Conservation (phyloP, 768 basidiomycete species). For the Boletus huronensis region DNA sequence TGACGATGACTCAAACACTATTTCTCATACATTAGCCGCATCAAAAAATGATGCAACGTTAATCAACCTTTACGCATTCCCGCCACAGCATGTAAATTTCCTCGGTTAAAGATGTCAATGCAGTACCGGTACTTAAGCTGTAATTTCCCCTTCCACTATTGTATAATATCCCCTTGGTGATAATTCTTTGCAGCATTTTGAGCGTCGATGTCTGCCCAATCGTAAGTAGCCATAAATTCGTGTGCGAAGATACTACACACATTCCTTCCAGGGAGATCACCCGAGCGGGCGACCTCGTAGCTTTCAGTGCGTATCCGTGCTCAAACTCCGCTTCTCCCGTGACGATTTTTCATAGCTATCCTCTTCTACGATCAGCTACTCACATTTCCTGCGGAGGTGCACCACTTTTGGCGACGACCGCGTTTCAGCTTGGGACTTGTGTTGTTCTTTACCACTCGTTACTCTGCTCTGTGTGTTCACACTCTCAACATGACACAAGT, state of each 20-base stretch:
- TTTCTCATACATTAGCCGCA: no score
- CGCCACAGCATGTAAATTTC: no score
- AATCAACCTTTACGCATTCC: no score
- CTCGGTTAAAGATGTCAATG: background rate
- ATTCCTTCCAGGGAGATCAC: background rate
- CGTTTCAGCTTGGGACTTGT: slow-evolving; percentile 32
- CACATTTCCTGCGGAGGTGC: slow-evolving; percentile 42
- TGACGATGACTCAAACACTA: no score
- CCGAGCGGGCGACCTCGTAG: background rate
- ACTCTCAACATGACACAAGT: slow-evolving; percentile 35
- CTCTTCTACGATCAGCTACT: slow-evolving; percentile 45
- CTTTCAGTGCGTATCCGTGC: slow-evolving; percentile 4
- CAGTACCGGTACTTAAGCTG: background rate
- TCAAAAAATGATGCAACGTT: no score
- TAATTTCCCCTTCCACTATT: background rate
- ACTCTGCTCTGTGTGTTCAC: slow-evolving; percentile 37
- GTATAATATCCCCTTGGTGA: background rate
- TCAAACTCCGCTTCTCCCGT: background rate
- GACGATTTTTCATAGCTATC: slow-evolving; percentile 17
- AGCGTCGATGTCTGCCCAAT: background rate
- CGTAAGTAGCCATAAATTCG: background rate
- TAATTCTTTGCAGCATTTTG: background rate
- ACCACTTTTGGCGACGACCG: slow-evolving; percentile 40
- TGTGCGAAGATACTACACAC: no score
- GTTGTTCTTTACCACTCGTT: slow-evolving; percentile 44